Percentiles rank a stretch among this genome's conserved stretches.
phyloP scores from a whole-genome alignment of 192 early-diverging fungal species.

The Mortierella alpina region DNA sequence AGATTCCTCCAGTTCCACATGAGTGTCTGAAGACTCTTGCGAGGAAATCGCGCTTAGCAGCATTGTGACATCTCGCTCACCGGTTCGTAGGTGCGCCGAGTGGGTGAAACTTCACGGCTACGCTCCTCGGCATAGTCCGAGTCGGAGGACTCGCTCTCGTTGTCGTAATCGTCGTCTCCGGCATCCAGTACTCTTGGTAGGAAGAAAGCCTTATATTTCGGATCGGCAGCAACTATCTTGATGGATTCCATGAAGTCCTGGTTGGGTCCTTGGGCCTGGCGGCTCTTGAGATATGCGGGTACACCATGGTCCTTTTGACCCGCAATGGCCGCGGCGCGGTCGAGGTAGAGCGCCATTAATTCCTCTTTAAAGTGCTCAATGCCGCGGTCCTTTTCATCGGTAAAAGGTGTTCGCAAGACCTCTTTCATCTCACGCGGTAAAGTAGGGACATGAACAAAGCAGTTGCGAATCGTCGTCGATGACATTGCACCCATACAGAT shows the following conservation, averaged over 20 bases:
- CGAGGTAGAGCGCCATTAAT: background rate
- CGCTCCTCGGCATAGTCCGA: too few relatives aligned
- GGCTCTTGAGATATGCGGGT: background rate
- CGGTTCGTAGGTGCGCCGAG: too few relatives aligned
- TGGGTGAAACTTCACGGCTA: too few relatives aligned
- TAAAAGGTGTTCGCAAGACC: background rate
- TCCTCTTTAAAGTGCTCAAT: slow-evolving; percentile 7
- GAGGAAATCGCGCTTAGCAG: too few relatives aligned
- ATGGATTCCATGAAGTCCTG: background rate
- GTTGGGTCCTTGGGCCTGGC: background rate
- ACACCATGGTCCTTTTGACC: slow-evolving; percentile 4
- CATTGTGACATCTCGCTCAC: too few relatives aligned
- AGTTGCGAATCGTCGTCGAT: background rate
- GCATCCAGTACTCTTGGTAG: too few relatives aligned
- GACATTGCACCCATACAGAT: background rate
- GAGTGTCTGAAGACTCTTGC: too few relatives aligned
- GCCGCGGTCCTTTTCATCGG: background rate
- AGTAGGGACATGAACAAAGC: slow-evolving; percentile 2
- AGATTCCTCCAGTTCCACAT: too few relatives aligned
- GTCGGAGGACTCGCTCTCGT: too few relatives aligned
- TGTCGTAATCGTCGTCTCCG: too few relatives aligned
- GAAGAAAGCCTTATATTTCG: background rate
- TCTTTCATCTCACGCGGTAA: background rate
- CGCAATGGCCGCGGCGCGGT: background rate
- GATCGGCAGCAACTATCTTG: background rate